These are phyloP conservation scores for Tuber brumale DNA, from an alignment of 495 filamentous ascomycete genomes.

Conservation along the genomic window DNA sequence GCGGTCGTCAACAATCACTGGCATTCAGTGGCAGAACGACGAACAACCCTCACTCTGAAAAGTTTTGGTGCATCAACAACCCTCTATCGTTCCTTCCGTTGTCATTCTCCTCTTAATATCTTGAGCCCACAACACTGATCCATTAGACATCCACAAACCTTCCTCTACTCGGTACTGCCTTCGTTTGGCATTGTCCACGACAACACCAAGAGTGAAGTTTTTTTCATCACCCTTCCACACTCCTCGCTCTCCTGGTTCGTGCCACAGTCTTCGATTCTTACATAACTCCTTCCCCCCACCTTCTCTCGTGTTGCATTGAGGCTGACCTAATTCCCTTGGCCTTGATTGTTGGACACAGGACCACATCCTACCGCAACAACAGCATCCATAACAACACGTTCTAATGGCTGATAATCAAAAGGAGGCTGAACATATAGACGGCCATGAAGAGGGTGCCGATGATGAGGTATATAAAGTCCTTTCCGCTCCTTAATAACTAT, in stretches of 20 bases:
- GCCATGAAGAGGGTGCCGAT: conserved; percentile 39
- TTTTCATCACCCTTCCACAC: background rate
- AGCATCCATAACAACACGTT: conserved; percentile 24
- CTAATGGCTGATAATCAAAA: conserved; percentile 36
- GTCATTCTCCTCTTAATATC: background rate
- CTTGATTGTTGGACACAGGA: conserved; percentile 15
- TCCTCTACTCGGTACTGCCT: background rate
- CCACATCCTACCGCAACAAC: conserved; percentile 11
- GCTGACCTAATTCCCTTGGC: conserved; percentile 20
- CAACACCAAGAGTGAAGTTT: background rate
- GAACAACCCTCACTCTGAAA: background rate
- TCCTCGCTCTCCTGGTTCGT: background rate
- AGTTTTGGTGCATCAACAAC: conserved; percentile 6
- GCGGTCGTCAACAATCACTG: conserved; percentile 25
- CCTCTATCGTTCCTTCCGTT: conserved; percentile 3
- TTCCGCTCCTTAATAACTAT: background rate
- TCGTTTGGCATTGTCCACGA: conserved; percentile 3
- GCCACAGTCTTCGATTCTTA: conserved; percentile 2
- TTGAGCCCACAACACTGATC: background rate
- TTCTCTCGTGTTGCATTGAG: conserved; percentile 9
- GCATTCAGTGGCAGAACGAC: background rate
- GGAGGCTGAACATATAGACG: conserved; percentile 35
- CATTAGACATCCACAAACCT: background rate
- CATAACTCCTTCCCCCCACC: conserved; percentile 1
- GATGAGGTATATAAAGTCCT: conserved; percentile 33